Evolutionary conservation across 371 early-diverging fungal species (phyloP), one percentile per base, ranked within the genome.

Genomic region (Syncephalastrum racemosum): DNA sequence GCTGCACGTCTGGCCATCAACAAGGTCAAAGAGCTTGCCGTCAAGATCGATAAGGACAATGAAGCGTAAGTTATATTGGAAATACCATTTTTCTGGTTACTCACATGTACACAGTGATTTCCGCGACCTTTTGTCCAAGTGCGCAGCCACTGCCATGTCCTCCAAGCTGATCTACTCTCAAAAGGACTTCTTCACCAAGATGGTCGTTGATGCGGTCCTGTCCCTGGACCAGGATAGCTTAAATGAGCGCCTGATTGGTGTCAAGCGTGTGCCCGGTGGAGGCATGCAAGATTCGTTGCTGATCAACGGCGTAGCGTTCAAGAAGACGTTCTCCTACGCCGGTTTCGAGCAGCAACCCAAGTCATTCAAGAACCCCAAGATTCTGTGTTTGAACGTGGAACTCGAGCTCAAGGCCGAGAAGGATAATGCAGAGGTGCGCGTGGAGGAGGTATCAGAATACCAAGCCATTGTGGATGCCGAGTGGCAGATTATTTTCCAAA

Each of bases 271-370:
- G 53, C 88, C 96, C 27, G 99, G 99, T 63, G 99, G 99, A 46
- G 98, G 92, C 20, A 92, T 99, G 93, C 93, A 96, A 77, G 99
- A 99, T 70, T 98, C 99, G n/a, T 57, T 93, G 31, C 74, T 99
- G 47, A 83, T 99, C 39, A 88, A 95, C 50, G 99, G 99, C 63
- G 98, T 99, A 54, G 99, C 98, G 4, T 99, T 99, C 86, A 99
- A 99, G 77, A 99, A 99, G 86, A 97, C 99, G 3, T 99, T 99
- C 75, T 93, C 99, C 8, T 99, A 99, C 73, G 99, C 99, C 39
- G 99, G 99, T 63, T 99, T 99, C 64, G 99, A 99, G 80, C 99
- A 99, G 78, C 99, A 99, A 82, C 99, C 99, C 62, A 99, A 99
- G 77, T 75, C 82, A 22, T 98, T 99, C 77, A 82, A 86, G 64